A percentile compares a stretch with the other conserved stretches of the same genome.
Evolutionary conservation across 23 red algal species (phyloP).

Genomic region (Gracilaria gracilis): DNA sequence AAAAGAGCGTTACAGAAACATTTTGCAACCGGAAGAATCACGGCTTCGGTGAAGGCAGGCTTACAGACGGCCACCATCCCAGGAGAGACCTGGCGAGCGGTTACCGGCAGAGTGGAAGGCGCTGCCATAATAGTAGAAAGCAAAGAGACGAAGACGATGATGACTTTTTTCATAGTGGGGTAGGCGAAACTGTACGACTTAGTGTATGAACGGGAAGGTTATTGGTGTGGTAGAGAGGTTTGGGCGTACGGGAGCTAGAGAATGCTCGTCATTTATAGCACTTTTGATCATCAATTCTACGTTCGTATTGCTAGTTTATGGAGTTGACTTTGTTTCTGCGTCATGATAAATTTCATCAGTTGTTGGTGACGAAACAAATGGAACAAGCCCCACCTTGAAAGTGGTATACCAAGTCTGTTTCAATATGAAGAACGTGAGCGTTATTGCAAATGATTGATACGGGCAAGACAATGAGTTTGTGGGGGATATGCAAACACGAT

Average conservation of each 20-base stretch:
- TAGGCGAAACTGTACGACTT: background rate
- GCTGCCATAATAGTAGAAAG: background rate
- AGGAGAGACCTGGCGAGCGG: background rate
- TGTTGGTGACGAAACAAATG: background rate
- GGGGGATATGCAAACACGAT: background rate
- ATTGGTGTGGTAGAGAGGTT: background rate
- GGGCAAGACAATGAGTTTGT: background rate
- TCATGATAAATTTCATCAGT: constrained; percentile 22
- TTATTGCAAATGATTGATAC: background rate
- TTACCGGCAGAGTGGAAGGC: background rate
- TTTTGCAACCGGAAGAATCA: background rate
- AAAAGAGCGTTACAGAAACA: constrained; percentile 22
- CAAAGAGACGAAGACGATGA: background rate
- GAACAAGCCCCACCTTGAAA: background rate
- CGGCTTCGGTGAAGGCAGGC: background rate
- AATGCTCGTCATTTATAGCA: background rate
- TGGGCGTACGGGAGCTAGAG: background rate
- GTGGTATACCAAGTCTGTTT: background rate
- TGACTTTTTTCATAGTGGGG: background rate
- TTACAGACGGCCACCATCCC: background rate
- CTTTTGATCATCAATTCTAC: background rate
- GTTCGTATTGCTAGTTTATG: background rate
- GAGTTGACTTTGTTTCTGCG: background rate
- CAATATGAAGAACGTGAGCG: background rate
- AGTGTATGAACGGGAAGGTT: no score